phyloP scores from a whole-genome alignment of 306 rosid genomes.

The Trifolium repens region DNA sequence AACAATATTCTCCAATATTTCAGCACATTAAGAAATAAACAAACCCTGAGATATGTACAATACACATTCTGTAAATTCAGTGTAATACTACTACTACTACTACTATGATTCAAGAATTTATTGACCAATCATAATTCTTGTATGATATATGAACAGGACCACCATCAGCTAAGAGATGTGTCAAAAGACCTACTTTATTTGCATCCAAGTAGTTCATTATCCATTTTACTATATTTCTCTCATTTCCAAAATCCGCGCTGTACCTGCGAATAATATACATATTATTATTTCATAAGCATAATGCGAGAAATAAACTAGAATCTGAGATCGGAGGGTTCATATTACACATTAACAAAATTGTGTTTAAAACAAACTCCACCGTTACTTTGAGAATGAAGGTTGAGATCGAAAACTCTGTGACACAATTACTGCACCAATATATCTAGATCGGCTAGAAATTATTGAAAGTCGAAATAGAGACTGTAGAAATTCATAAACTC shows the following conservation, averaged over 20 bases:
- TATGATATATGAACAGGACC: constrained; percentile 64
- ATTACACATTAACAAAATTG: no score
- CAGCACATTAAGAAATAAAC: constrained; percentile 11
- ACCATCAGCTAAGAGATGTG: constrained; percentile 85
- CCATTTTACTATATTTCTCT: constrained; percentile 69
- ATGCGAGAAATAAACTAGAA: constrained; percentile 1
- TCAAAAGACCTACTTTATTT: constrained; percentile 80
- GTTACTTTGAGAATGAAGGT: no score
- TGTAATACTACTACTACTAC: neutral
- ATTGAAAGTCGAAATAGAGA: neutral
- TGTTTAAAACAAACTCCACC: no score
- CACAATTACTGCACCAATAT: no score
- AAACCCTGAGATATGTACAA: constrained; percentile 32
- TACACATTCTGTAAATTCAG: constrained; percentile 12
- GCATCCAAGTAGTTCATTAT: constrained; percentile 72
- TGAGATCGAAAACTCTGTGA: no score
- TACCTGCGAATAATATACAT: constrained; percentile 57
- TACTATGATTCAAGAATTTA: constrained; percentile 51
- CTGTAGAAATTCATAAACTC: neutral
- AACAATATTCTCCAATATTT: constrained; percentile 9
- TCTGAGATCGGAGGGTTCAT: no score
- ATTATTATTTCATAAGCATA: constrained; percentile 7
- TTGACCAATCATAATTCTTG: constrained; percentile 72
- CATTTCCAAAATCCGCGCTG: constrained; percentile 72
- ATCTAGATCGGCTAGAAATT: constrained; percentile 17